Conservation (phyloP, 495 filamentous ascomycete genomes). For the Aspergillus conjunctus region DNA sequence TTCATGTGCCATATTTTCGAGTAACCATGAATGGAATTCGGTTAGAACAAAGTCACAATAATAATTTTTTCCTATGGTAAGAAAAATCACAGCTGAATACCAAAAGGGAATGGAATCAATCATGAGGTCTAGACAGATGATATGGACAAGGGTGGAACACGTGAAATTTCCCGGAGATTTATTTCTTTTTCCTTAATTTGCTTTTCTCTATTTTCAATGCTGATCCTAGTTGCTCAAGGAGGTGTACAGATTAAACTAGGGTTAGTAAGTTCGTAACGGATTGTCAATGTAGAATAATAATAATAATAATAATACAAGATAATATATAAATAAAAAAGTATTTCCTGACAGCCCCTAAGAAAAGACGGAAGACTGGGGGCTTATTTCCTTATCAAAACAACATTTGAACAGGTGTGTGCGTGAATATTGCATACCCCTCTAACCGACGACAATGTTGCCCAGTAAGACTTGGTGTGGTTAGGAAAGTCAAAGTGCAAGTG, state of each 20-base stretch:
- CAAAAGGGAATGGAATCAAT: slow-evolving; percentile 15
- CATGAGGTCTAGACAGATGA: slow-evolving; percentile 27
- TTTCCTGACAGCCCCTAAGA: background rate
- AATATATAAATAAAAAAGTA: background rate
- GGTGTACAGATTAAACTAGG: slow-evolving; percentile 2
- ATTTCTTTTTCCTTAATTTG: slow-evolving; percentile 7
- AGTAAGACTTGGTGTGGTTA: background rate
- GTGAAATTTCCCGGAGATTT: slow-evolving; percentile 21
- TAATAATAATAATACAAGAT: background rate
- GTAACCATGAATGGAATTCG: background rate
- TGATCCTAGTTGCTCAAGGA: slow-evolving; percentile 17
- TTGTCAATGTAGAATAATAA: background rate
- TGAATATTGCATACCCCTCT: slow-evolving; percentile 5
- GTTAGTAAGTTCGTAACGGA: background rate
- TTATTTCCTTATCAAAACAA: slow-evolving; percentile 3
- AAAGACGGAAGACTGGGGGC: background rate
- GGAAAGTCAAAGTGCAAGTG: background rate
- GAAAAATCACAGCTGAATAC: slow-evolving; percentile 3
- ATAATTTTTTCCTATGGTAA: background rate
- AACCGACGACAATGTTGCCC: background rate
- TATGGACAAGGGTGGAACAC: slow-evolving; percentile 15
- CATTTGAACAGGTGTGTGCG: background rate
- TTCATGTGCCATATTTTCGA: slow-evolving; percentile 12
- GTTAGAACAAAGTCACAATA: no score
- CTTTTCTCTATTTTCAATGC: slow-evolving; percentile 4